Conservation (phyloP, 108 stramenopile species). For the Skeletonema marinoi region DNA sequence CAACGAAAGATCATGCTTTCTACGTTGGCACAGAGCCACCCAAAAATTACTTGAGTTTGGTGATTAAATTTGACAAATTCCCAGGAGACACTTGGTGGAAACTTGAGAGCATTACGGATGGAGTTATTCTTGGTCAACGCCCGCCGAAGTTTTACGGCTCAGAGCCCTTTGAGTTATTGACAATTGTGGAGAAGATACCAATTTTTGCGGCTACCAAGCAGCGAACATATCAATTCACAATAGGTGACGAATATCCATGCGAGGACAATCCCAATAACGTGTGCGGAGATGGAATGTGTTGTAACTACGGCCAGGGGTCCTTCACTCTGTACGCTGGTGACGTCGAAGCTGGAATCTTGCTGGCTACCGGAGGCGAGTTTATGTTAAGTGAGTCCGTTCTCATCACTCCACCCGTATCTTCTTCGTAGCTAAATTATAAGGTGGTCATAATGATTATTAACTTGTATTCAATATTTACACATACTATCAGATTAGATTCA, state of each 20-base stretch:
- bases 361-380: slow-evolving; percentile 41
- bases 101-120: slow-evolving; percentile 26
- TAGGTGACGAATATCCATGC: slow-evolving; percentile 37
- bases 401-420: slow-evolving; percentile 2
- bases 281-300: slow-evolving; percentile 47
- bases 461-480: too few species aligned
- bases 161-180: slow-evolving; percentile 36
- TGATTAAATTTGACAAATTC: slow-evolving; percentile 23
- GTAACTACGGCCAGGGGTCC: slow-evolving; percentile 32
- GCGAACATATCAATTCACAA: slow-evolving; percentile 25
- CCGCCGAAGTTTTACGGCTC: slow-evolving; percentile 36
- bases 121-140: slow-evolving; percentile 34
- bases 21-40: slow-evolving; percentile 29
- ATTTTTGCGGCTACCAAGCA: slow-evolving; percentile 11
- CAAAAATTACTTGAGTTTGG: slow-evolving; percentile 29
- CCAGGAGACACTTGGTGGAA: slow-evolving; percentile 37
- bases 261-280: slow-evolving; percentile 21
- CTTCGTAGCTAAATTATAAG: neutral
- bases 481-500: slow-evolving; percentile 8
- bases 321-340: slow-evolving; percentile 30
- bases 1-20: slow-evolving; percentile 32
- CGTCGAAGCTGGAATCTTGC: slow-evolving; percentile 18
- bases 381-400: slow-evolving; percentile 5
- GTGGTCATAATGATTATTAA: too few species aligned
- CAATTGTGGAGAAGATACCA: slow-evolving; percentile 40